These are phyloP conservation scores for Zymoseptoria pseudotritici DNA, from an alignment of 2,329 filamentous ascomycete genomes.

Conservation along the genomic window DNA sequence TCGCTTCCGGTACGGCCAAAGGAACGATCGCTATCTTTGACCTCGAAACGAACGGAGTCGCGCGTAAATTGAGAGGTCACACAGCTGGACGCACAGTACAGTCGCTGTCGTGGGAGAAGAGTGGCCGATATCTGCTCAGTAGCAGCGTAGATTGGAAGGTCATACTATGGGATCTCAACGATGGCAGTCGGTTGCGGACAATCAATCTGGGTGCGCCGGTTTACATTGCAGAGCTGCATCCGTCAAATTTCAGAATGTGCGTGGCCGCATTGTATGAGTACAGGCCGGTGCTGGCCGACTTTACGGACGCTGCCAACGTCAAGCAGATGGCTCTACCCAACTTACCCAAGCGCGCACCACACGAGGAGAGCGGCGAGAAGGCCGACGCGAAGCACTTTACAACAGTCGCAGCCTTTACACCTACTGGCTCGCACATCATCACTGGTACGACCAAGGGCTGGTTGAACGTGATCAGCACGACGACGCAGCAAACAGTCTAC, in stretches of 20 bases:
- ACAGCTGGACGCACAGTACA: slow-evolving; percentile 73
- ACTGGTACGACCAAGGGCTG: slow-evolving; percentile 92
- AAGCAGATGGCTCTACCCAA: slow-evolving; percentile 70
- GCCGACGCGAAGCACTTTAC: slow-evolving; percentile 94
- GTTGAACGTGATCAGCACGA: slow-evolving; percentile 87
- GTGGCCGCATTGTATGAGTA: slow-evolving; percentile 92
- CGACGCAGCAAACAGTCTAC: slow-evolving; percentile 74
- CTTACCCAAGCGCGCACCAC: slow-evolving; percentile 65
- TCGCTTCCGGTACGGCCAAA: slow-evolving; percentile 84
- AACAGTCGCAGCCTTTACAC: slow-evolving; percentile 83
- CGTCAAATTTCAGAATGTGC: slow-evolving; percentile 77
- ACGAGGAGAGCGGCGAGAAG: slow-evolving; percentile 70
- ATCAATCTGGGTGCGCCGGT: slow-evolving; percentile 88
- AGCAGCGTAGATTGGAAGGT: slow-evolving; percentile 95
- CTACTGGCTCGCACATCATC: slow-evolving; percentile 78
- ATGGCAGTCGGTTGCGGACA: slow-evolving; percentile 65
- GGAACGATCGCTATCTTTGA: slow-evolving; percentile 95
- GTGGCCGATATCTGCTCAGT: slow-evolving; percentile 83
- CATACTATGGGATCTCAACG: slow-evolving; percentile 85
- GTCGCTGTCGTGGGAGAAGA: slow-evolving; percentile 88
- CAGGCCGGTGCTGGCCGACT: slow-evolving; percentile 78
- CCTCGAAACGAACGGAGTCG: slow-evolving; percentile 93
- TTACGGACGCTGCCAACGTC: slow-evolving; percentile 41
- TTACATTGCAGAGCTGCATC: slow-evolving; percentile 93
- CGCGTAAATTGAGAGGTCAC: slow-evolving; percentile 87